Conservation (phyloP, 176 grass and related monocot genomes). For the Themeda triandra region DNA sequence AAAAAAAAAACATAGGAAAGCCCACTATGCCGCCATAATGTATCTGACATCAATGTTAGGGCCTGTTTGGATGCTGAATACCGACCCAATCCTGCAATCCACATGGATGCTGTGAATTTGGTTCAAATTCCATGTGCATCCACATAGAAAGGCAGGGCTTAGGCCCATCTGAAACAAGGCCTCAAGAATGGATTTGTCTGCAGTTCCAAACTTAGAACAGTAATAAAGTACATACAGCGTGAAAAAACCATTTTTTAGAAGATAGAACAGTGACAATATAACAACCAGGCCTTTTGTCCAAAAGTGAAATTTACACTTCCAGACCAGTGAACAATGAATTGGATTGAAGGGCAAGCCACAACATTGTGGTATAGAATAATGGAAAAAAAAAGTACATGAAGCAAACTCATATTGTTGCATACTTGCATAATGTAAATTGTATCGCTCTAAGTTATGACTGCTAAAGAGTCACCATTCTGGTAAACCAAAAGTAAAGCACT, state of each 20-base stretch:
- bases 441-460: not conserved
- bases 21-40: not conserved
- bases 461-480: not conserved
- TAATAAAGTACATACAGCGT: not conserved
- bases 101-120: not conserved
- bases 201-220: not conserved
- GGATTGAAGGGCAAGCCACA: not conserved
- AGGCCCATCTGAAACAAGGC: not conserved
- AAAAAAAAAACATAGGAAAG: not conserved
- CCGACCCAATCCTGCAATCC: not conserved
- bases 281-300: not conserved
- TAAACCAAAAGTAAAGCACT: constrained; percentile 9
- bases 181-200: not conserved
- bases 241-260: not conserved
- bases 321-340: not conserved
- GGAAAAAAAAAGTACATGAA: not conserved
- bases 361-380: not conserved
- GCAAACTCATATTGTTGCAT: not conserved
- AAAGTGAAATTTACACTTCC: not conserved
- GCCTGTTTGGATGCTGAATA: not conserved
- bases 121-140: not conserved
- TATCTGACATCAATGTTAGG: not conserved
- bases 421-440: not conserved
- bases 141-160: not conserved
- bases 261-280: not conserved